A percentile compares a stretch with the other conserved stretches of the same genome.
Evolutionary conservation across 192 early-diverging fungal genomes (phyloP).

Genomic region (Coemansia sp.): DNA sequence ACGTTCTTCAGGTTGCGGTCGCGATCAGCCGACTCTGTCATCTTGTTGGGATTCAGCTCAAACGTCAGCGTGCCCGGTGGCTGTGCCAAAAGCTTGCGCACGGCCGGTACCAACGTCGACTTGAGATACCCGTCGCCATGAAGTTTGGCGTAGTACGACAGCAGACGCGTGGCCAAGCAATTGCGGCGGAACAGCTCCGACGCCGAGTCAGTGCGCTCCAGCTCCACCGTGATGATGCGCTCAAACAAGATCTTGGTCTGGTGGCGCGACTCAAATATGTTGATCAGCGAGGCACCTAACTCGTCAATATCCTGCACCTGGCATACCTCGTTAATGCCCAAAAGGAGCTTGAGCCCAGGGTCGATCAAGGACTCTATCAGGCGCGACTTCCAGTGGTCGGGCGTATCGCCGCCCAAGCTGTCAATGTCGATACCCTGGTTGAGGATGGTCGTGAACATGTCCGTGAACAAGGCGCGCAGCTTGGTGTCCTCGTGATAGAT

Average conservation of each 20-base stretch:
- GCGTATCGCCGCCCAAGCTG: slow-evolving; percentile 74
- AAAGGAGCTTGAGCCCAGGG: slow-evolving; percentile 73
- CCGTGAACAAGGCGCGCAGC: slow-evolving; percentile 88
- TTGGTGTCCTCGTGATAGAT: slow-evolving; percentile 91
- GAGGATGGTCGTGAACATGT: slow-evolving; percentile 91
- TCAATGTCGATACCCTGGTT: slow-evolving; percentile 88
- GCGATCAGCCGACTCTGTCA: slow-evolving; percentile 68
- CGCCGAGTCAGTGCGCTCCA: slow-evolving; percentile 80
- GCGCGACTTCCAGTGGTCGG: slow-evolving; percentile 78
- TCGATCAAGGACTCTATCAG: slow-evolving; percentile 78
- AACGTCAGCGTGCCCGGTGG: slow-evolving; percentile 76
- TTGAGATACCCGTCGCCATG: slow-evolving; percentile 83
- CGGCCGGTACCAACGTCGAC: slow-evolving; percentile 76
- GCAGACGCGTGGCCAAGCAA: slow-evolving; percentile 86
- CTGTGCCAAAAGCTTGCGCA: slow-evolving; percentile 70
- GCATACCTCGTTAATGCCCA: slow-evolving; percentile 86
- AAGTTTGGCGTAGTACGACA: slow-evolving; percentile 82
- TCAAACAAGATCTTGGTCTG: slow-evolving; percentile 76
- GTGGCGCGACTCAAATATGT: slow-evolving; percentile 79
- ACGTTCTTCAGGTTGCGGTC: slow-evolving; percentile 81
- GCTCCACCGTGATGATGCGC: slow-evolving; percentile 82
- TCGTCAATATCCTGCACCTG: slow-evolving; percentile 90
- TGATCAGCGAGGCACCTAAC: slow-evolving; percentile 74
- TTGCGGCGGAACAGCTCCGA: slow-evolving; percentile 92
- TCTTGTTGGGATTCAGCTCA: slow-evolving; percentile 86